These are phyloP conservation scores for Cornus controversa DNA, from an alignment of 148 eudicot genomes.

Conservation along the genomic window DNA sequence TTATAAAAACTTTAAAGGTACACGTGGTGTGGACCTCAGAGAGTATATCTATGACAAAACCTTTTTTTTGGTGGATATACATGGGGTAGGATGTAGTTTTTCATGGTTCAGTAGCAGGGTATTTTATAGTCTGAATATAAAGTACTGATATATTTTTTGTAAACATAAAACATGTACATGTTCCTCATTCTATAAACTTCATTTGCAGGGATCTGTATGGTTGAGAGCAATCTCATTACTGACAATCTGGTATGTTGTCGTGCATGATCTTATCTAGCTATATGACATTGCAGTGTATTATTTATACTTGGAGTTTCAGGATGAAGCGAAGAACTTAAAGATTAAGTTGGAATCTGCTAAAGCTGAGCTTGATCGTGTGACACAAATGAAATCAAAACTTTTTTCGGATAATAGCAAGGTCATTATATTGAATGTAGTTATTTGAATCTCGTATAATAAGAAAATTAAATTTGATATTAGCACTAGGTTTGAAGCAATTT, in stretches of 20 bases:
- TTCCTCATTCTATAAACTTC: constrained; percentile 11
- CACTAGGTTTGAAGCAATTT: not conserved
- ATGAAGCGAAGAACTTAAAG: constrained; percentile 28
- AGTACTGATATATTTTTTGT: not conserved
- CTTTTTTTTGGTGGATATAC: not conserved
- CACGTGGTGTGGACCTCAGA: too few species aligned
- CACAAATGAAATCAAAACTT: constrained; percentile 37
- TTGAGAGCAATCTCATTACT: constrained; percentile 1
- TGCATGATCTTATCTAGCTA: not conserved
- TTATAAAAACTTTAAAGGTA: not conserved
- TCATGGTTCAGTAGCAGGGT: not conserved
- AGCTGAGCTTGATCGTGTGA: constrained; percentile 51
- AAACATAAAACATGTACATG: not conserved
- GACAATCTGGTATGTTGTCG: constrained; percentile 22
- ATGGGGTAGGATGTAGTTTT: not conserved
- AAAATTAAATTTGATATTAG: not conserved
- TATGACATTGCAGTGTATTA: not conserved
- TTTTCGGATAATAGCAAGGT: constrained; percentile 62
- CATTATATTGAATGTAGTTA: not conserved
- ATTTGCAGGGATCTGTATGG: constrained; percentile 21
- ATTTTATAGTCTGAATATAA: not conserved
- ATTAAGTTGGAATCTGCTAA: constrained; percentile 50
- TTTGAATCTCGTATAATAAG: not conserved
- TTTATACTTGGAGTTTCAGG: constrained; percentile 19
- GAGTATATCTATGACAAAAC: not conserved